Evolutionary conservation across 1,139 yeast genomes (phyloP).

Genomic region (Hyphopichia wangnamkhiaoensis): DNA sequence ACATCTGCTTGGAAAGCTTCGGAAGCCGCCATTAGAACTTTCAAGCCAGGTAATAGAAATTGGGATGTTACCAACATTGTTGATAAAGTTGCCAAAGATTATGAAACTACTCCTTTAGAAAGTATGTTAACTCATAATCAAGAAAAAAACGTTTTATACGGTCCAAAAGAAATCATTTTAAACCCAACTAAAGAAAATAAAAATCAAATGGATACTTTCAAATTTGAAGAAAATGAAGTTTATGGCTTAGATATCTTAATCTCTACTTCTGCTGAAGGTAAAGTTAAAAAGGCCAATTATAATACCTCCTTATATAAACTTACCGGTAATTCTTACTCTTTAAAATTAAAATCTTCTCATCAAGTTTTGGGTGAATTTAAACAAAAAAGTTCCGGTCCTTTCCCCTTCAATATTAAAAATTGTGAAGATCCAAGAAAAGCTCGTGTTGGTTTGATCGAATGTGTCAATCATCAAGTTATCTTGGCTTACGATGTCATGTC

Average conservation of each 20-base stretch:
- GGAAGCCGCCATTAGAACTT: slow-evolving; percentile 75
- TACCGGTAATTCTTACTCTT: slow-evolving; percentile 67
- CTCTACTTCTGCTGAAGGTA: slow-evolving; percentile 68
- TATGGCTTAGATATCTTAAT: slow-evolving; percentile 75
- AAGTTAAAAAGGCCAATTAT: slow-evolving; percentile 60
- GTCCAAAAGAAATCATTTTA: slow-evolving; percentile 74
- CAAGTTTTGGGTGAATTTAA: slow-evolving; percentile 64
- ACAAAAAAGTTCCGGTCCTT: slow-evolving; percentile 63
- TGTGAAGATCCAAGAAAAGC: slow-evolving; percentile 72
- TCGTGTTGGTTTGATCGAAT: slow-evolving; percentile 76
- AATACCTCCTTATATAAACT: slow-evolving; percentile 74
- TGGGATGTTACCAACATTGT: slow-evolving; percentile 77
- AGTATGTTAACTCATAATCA: slow-evolving; percentile 81
- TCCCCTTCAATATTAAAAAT: slow-evolving; percentile 71
- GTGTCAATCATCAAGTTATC: slow-evolving; percentile 67
- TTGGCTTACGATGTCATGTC: slow-evolving; percentile 69
- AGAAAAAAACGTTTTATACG: slow-evolving; percentile 67
- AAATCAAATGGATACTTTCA: slow-evolving; percentile 60
- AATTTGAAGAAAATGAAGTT: slow-evolving; percentile 76
- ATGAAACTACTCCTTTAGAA: slow-evolving; percentile 64
- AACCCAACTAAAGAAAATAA: slow-evolving; percentile 74
- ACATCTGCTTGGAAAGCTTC: slow-evolving; percentile 77
- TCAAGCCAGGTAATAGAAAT: slow-evolving; percentile 70
- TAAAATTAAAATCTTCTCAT: slow-evolving; percentile 75
- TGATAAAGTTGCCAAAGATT: slow-evolving; percentile 61